Conservation (phyloP, 345 rosid genomes). For the Hibiscus syriacus region DNA sequence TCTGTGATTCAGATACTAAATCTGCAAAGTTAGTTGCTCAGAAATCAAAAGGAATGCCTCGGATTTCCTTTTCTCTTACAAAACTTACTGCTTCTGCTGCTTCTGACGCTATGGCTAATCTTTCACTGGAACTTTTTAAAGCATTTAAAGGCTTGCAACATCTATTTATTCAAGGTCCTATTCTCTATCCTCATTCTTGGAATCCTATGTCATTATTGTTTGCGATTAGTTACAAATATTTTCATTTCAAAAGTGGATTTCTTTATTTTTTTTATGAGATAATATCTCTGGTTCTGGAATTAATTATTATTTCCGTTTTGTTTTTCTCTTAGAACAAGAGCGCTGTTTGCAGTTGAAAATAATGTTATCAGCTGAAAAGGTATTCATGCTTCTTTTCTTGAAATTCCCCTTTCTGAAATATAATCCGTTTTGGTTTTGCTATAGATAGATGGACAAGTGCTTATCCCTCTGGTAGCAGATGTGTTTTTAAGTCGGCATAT, state of each 20-base stretch:
- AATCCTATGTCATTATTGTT: not conserved
- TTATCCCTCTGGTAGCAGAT: not conserved
- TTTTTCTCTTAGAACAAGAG: slow-evolving; percentile 24
- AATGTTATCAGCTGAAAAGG: slow-evolving; percentile 25
- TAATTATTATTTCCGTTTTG: slow-evolving; percentile 8
- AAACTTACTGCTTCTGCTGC: slow-evolving; percentile 52
- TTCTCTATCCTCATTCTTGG: not conserved
- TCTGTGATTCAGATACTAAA: slow-evolving; percentile 33
- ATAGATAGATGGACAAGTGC: not conserved
- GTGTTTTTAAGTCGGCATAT: not conserved
- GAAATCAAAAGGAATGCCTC: slow-evolving; percentile 89
- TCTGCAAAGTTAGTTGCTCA: slow-evolving; percentile 67
- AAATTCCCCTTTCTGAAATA: not conserved
- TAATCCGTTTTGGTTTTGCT: not conserved
- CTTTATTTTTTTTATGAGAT: not conserved
- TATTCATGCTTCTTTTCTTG: slow-evolving; percentile 10
- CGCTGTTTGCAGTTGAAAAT: slow-evolving; percentile 18
- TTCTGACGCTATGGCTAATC: slow-evolving; percentile 48
- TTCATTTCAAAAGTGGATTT: not conserved
- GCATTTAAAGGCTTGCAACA: slow-evolving; percentile 39
- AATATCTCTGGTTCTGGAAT: not conserved
- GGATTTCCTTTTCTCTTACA: slow-evolving; percentile 45
- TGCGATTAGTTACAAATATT: not conserved
- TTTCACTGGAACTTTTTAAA: slow-evolving; percentile 53
- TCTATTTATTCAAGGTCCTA: slow-evolving; percentile 41